Conservation (phyloP, 371 early-diverging fungal genomes). For the Furculomyces boomerangus region DNA sequence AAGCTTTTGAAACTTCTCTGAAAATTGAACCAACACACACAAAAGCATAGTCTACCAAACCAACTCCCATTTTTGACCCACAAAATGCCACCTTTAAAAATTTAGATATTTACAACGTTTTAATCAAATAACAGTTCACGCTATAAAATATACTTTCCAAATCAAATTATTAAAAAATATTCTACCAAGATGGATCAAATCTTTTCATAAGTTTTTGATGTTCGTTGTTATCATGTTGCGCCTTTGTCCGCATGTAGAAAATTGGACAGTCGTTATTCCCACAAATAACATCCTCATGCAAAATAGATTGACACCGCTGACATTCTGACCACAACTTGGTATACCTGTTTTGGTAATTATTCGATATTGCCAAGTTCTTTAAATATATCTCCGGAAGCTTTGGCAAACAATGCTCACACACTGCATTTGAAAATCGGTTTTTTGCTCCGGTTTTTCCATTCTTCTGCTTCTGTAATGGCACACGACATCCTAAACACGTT, state of each 20-base stretch:
- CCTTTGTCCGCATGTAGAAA: constrained; percentile 98
- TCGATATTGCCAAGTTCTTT: constrained; percentile 38
- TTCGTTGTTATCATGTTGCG: constrained; percentile 85
- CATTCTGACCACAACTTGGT: constrained; percentile 97
- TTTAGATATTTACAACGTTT: not conserved
- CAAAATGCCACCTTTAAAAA: not conserved
- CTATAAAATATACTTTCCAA: not conserved
- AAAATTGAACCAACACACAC: too few relatives aligned
- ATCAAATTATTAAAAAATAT: not conserved
- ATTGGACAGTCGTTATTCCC: constrained; percentile 97
- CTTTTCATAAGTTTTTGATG: constrained; percentile 34
- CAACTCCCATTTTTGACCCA: not conserved
- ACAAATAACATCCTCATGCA: constrained; percentile 96
- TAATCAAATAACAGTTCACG: not conserved
- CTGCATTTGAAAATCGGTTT: constrained; percentile 27
- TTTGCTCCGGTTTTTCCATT: not conserved
- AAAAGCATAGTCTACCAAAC: not conserved
- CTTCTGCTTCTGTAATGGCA: constrained; percentile 35
- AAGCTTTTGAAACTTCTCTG: too few relatives aligned
- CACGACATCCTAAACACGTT: constrained; percentile 90
- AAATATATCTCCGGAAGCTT: constrained; percentile 59
- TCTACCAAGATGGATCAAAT: constrained; percentile 45
- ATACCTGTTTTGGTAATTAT: constrained; percentile 59
- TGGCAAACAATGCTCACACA: constrained; percentile 65
- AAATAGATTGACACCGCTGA: constrained; percentile 94